Base-by-base conservation (phyloP, 164 flowering plant species). In the Stephania yunnanensis region DNA sequence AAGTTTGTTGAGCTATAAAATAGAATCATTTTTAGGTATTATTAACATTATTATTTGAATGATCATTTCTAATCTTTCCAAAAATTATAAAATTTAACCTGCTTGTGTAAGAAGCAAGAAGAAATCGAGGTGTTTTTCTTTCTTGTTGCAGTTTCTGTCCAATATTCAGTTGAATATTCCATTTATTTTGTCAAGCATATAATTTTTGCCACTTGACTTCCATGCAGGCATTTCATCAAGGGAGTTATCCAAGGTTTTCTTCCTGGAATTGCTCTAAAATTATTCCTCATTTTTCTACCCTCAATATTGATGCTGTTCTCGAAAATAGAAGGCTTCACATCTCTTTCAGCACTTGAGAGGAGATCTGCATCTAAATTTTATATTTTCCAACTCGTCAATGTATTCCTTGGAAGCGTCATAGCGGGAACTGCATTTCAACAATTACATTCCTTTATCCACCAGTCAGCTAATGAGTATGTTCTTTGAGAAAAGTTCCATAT, bases 371-470 rank as follows among this genome's bases (percentile, higher is more conserved):
- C 86, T 5, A 87, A 83, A 84, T 92, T 89, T 76, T 89, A 94
- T 77, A 65, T 89, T 25, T 94, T 94, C 85, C 78, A 73, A 77
- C 85, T 94, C 70, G 78, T 94, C 11, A 94, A 94, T 76, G 96
- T 94, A 45, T 94, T 94, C 76, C 89, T 94, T 79, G 97, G 95
- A 78, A 94, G 95, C 85, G 87, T 92, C 70, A 87, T 92, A 15
- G 75, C 92, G 5, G 97, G 98, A 80, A 82, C 95, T 77, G 96
- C 98, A 66, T 90, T 94, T 80, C 82, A 94, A 79, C 97, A 94
- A 71, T 86, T 94, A 25, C 44, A 91, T 68, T 79, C 74, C 10
- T 92, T 94, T 71, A 73, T 91, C 45, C 81, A 92, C 68, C 89
- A 91, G 84, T 86, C 97, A n/a, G 89, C 97, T 69, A 88, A 86